phyloP scores from a whole-genome alignment of 306 rosid species.

The Vigna unguiculata region DNA sequence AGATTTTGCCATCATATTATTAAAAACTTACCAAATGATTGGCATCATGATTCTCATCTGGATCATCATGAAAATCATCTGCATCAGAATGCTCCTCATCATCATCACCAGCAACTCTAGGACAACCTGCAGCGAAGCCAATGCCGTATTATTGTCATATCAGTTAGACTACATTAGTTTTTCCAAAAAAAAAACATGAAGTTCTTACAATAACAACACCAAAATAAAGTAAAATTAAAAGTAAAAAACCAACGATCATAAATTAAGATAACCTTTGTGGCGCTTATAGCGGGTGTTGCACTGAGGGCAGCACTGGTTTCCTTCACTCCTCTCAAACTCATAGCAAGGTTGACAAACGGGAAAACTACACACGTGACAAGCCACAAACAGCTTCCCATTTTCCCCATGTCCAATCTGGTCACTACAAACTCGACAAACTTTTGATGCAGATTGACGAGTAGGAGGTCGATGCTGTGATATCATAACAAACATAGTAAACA shows the following conservation, averaged over 20 bases:
- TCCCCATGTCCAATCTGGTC: slow-evolving; percentile 9
- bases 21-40: background rate
- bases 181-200: background rate
- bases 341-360: slow-evolving; percentile 6
- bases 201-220: background rate
- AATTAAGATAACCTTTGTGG: background rate
- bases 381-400: slow-evolving; percentile 8
- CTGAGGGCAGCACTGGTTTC: slow-evolving; percentile 11
- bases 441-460: background rate
- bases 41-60: background rate
- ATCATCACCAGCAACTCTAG: slow-evolving; percentile 4
- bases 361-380: background rate
- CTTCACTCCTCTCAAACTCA: slow-evolving; percentile 22
- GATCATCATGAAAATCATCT: slow-evolving; percentile 10
- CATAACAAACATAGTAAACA: background rate
- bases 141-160: background rate
- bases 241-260: background rate
- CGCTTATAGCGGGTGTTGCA: slow-evolving; percentile 12
- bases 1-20: background rate
- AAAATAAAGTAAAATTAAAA: too few relatives aligned
- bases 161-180: background rate
- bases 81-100: slow-evolving; percentile 12
- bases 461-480: background rate
- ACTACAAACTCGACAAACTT: slow-evolving; percentile 21
- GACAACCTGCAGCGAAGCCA: slow-evolving; percentile 17